Base-by-base conservation (phyloP, 2,329 filamentous ascomycete species). In the Dothideomycetes sp. region DNA sequence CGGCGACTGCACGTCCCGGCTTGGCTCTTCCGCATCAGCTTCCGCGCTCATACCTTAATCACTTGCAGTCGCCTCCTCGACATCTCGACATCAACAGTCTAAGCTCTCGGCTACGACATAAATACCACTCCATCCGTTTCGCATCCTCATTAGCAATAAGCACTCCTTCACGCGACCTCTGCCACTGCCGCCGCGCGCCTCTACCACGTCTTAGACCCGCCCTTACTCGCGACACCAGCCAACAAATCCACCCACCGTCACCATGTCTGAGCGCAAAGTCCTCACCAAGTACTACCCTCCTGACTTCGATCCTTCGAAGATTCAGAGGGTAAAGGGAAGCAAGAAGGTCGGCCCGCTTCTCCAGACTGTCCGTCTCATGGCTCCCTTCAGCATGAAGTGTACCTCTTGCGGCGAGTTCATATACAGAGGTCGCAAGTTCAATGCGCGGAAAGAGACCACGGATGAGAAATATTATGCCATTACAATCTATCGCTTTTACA, bases 391-490 rank as follows among this genome's bases (percentile, higher is more conserved):
- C 37, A 85, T 88, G 78, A 80, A 79, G 55, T 88, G 84, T 58
- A 77, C 62, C 10, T 62, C 65, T 19, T 79, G 75, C 53, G 76
- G 77, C 54, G 84, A 93, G 62, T 94, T 81, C 66, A 91, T 94
- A 55, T 89, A 93, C 70, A 84, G 84, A 49, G 37, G 88, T 0
- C 77, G 88, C 45, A 96, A 95, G 55, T 96, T 96, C 72, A 96
- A 96, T 63, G 82, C 86, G 3, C 75, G 85, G 27, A 98, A 98
- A 56, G 87, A 95, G 56, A 94, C 84, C 0, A 86, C 85, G 2
- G 83, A 91, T 15, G 84, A 95, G 53, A 84, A 81, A 50, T 98
- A 98, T 65, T 77, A 94, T 34, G 75, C 75, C 36, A 93, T 96
- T 46, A 77, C 85, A 45, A 87, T 94, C 47, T 91, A 81, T 64